Conservation (phyloP, 805 yeast genomes). For the Saccharomycopsis sp. region DNA sequence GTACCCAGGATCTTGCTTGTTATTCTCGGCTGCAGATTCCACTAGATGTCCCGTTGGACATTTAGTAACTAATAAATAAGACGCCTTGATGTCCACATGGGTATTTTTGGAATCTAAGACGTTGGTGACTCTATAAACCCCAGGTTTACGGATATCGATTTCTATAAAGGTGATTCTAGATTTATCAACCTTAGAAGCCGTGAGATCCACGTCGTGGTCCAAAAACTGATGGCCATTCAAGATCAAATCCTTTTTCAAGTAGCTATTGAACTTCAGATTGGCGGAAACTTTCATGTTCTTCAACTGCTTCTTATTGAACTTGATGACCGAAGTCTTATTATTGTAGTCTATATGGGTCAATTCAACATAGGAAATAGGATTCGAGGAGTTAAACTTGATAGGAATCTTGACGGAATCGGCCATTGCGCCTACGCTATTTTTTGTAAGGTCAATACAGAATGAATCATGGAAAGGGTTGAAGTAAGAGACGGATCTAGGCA, state of each 20-base stretch:
- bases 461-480: conserved; percentile 68
- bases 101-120: conserved; percentile 64
- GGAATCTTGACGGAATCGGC: conserved; percentile 47
- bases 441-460: conserved; percentile 47
- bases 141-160: conserved; percentile 63
- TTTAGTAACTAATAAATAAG: conserved; percentile 57
- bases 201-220: conserved; percentile 15
- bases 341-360: conserved; percentile 51
- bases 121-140: conserved; percentile 63
- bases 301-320: conserved; percentile 54
- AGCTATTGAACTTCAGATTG: conserved; percentile 8
- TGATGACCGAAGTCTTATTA: conserved; percentile 39
- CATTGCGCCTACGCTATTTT: conserved; percentile 22
- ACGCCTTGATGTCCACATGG: conserved; percentile 51
- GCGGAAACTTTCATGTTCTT: conserved; percentile 27
- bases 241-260: conserved; percentile 22
- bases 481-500: conserved; percentile 86
- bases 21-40: conserved; percentile 16
- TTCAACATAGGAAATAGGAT: conserved; percentile 61
- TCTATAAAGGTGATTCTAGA: conserved; percentile 34
- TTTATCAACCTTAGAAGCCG: conserved; percentile 5
- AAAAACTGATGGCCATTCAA: conserved; percentile 23
- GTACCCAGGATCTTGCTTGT: conserved; percentile 28
- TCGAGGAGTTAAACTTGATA: conserved; percentile 72
- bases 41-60: conserved; percentile 71